phyloP scores from a whole-genome alignment of 2,329 filamentous ascomycete species.

The Beauveria australis region DNA sequence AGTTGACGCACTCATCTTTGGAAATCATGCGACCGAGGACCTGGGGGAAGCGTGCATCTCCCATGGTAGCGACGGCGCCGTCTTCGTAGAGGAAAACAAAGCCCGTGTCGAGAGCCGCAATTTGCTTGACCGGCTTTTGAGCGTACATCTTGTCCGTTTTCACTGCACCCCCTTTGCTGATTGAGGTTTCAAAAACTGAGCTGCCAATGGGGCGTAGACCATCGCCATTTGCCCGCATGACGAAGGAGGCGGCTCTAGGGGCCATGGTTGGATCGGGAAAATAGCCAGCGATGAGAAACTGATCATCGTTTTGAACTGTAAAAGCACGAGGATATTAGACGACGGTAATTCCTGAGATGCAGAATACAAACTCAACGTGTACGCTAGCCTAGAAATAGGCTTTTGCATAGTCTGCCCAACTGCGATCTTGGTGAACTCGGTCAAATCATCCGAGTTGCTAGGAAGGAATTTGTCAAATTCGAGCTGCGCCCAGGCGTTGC shows the following conservation, averaged over 20 bases:
- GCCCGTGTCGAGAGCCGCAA: slow-evolving; percentile 40
- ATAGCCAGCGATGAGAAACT: slow-evolving; percentile 16
- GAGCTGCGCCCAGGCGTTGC: slow-evolving; percentile 53
- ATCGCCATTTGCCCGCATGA: not conserved
- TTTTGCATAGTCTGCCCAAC: slow-evolving; percentile 25
- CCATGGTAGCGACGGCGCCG: slow-evolving; percentile 43
- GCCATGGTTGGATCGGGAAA: not conserved
- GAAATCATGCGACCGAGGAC: slow-evolving; percentile 46
- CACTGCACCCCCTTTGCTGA: too few species aligned
- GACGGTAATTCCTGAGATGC: not conserved
- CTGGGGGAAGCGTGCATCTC: slow-evolving; percentile 49
- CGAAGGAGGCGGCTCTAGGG: not conserved
- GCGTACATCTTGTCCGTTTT: too few species aligned
- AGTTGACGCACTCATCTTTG: slow-evolving; percentile 25
- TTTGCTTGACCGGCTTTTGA: slow-evolving; percentile 24
- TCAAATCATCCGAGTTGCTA: slow-evolving; percentile 32
- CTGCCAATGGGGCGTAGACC: not conserved
- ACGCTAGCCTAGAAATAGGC: slow-evolving; percentile 30
- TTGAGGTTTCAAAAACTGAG: too few species aligned
- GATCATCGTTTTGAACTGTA: slow-evolving; percentile 16
- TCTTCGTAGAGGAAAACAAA: slow-evolving; percentile 37
- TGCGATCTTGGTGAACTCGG: slow-evolving; percentile 35
- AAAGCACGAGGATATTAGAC: not conserved
- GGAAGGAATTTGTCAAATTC: slow-evolving; percentile 22
- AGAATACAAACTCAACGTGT: slow-evolving; percentile 37